Evolutionary conservation across 441 rosid species (phyloP).

Genomic region (Euphorbia celastroides): DNA sequence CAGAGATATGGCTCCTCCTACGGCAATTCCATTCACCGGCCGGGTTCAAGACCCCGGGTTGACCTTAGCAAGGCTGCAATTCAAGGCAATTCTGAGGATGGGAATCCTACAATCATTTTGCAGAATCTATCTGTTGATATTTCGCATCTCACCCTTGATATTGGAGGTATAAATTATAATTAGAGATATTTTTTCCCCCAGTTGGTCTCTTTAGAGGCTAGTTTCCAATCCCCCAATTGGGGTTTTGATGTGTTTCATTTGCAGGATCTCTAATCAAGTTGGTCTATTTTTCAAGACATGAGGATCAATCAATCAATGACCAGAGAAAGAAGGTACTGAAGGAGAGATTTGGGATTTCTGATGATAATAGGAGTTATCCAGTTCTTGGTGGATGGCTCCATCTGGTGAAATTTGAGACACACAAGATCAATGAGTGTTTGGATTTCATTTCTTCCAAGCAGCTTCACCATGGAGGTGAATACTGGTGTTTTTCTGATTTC

Average conservation of each 20-base stretch:
- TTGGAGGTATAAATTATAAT: constrained; percentile 91
- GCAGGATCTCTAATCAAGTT: constrained; percentile 95
- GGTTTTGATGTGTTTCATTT: constrained; percentile 13
- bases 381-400: constrained; percentile 99
- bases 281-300: constrained; percentile 95
- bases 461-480: constrained; percentile 73
- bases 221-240: not conserved
- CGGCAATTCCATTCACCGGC: constrained; percentile 73
- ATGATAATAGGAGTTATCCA: constrained; percentile 82
- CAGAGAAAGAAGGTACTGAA: constrained; percentile 64
- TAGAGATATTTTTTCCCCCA: not conserved
- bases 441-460: constrained; percentile 94
- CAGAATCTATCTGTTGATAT: constrained; percentile 99
- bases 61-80: constrained; percentile 98
- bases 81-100: constrained; percentile 87
- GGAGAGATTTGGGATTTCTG: constrained; percentile 69
- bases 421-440: constrained; percentile 83
- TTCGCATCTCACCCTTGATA: constrained; percentile 92
- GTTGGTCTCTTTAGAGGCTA: not conserved
- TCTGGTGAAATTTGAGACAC: constrained; percentile 94
- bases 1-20: constrained; percentile 61
- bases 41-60: constrained; percentile 90
- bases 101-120: constrained; percentile 83
- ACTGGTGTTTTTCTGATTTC: constrained; percentile 5
- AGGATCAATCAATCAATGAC: constrained; percentile 53